Evolutionary conservation across 257 asterid genomes (phyloP).

Genomic region (Henckelia pumila): DNA sequence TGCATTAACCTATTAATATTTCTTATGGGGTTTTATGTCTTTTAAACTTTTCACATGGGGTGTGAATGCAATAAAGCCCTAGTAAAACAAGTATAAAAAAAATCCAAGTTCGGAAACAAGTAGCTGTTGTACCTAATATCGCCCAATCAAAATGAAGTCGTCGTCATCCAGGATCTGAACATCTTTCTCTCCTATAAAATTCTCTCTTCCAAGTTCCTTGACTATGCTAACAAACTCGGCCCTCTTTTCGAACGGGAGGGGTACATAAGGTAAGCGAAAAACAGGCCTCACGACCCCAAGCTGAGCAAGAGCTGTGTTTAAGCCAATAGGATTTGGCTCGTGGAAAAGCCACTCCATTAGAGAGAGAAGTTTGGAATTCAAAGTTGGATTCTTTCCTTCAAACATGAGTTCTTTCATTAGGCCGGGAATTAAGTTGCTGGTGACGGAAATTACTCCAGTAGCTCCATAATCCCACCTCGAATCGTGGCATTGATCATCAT

Average conservation of each 20-base stretch:
- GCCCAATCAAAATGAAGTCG: constrained; percentile 66
- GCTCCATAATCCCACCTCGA: constrained; percentile 81
- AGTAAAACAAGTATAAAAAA: no score
- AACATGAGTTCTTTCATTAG: constrained; percentile 72
- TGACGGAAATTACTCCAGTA: constrained; percentile 69
- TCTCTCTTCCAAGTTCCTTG: constrained; percentile 66
- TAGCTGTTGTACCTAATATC: constrained; percentile 45
- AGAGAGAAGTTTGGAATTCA: constrained; percentile 59
- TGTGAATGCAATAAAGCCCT: no score
- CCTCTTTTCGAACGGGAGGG: constrained; percentile 68
- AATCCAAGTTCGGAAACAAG: neutral
- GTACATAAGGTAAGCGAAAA: constrained; percentile 75
- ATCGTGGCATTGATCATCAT: constrained; percentile 80
- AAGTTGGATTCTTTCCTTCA: constrained; percentile 50
- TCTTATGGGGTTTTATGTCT: no score
- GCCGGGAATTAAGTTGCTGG: constrained; percentile 83
- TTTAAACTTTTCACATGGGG: no score
- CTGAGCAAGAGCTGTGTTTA: constrained; percentile 87
- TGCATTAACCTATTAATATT: no score
- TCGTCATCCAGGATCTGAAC: constrained; percentile 65
- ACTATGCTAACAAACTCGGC: constrained; percentile 75
- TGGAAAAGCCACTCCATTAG: constrained; percentile 64
- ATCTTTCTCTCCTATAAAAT: constrained; percentile 69
- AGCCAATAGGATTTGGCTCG: constrained; percentile 74
- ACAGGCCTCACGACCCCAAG: constrained; percentile 84